Evolutionary conservation across 768 basidiomycete species (phyloP), one percentile per base, ranked within the genome.

Genomic region (Baorangia bicolor): DNA sequence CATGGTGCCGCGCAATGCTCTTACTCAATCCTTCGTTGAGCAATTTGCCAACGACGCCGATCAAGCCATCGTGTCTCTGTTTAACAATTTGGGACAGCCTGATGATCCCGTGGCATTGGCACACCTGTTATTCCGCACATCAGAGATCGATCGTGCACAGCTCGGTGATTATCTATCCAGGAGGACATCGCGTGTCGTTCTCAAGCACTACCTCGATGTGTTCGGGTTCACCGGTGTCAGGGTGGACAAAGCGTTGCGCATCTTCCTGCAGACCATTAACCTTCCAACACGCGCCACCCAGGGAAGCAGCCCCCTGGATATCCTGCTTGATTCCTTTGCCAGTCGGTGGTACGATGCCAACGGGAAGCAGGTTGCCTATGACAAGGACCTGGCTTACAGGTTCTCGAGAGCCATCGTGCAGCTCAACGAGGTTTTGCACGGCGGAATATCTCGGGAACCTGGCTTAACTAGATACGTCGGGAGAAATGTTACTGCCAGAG

Each of bases 321-420:
- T 86, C 61, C 76, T 97, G 2, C 78, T 98, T 30, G 86, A 91
- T 63, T 82, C 87, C 11, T 94, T 99, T 67, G 90, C 94, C 14
- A 80, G 83, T 61, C 82, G 90, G 28, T 98, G 94, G 91, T 91
- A 92, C 64, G 90, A 94, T 57, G 88, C 91, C 20, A 98, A 99
- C 66, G 81, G 85, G 7, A 78, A 80, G 45, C 79, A 82, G 25
- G 85, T 93, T 25, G 82, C 88, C 3, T 95, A 87, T 65, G 90
- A 93, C 74, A 88, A 84, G 71, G 90, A 93, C 64, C 77, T 92
- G 58, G 87, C 90, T 14, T 75, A 81, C 60, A 84, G 84, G 45
- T 83, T 96, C 43, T 87, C 91, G 35, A 82, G 87, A 50, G 86
- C 92, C 5, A 82, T 94, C 58, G 84, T 90, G 47, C 90, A 94